Percentiles rank a stretch among this genome's conserved stretches.
Evolutionary conservation across 345 rosid genomes (phyloP).

Genomic region (Eucalyptus urophylla): DNA sequence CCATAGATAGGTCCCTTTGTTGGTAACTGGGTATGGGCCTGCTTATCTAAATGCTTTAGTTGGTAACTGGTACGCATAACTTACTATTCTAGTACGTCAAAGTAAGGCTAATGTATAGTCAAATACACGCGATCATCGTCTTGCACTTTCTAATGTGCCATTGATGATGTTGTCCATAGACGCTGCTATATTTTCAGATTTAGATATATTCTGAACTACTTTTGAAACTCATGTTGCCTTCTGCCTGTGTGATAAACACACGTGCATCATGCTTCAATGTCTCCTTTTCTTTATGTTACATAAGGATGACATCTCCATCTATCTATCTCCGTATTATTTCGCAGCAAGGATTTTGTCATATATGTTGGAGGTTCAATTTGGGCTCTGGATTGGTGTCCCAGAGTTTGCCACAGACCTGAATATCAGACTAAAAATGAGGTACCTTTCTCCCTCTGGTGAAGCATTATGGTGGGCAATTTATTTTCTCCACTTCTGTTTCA

Average conservation of each 20-base stretch:
- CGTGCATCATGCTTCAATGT: background rate
- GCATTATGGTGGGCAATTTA: background rate
- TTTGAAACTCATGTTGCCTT: background rate
- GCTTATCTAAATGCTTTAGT: background rate
- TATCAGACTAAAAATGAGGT: constrained; percentile 60
- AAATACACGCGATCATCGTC: background rate
- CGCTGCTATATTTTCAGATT: background rate
- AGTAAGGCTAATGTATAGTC: background rate
- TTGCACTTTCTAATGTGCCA: background rate
- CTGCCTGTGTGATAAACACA: background rate
- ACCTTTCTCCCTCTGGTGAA: background rate
- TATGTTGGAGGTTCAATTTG: constrained; percentile 84
- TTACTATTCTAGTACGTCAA: background rate
- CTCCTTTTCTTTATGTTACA: background rate
- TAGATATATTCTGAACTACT: background rate
- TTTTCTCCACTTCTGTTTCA: background rate
- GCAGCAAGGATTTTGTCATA: constrained; percentile 80
- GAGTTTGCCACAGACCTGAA: constrained; percentile 30
- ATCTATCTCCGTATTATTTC: background rate
- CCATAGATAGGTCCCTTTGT: background rate
- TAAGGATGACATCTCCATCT: background rate
- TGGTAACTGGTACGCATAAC: background rate
- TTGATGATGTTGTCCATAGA: background rate
- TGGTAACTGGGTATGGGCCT: background rate
- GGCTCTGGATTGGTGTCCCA: constrained; percentile 96